A percentile compares a stretch with the other conserved stretches of the same genome.
These are phyloP conservation scores for Vitis labrusca DNA, from an alignment of 164 flowering plant genomes.

Conservation along the genomic window DNA sequence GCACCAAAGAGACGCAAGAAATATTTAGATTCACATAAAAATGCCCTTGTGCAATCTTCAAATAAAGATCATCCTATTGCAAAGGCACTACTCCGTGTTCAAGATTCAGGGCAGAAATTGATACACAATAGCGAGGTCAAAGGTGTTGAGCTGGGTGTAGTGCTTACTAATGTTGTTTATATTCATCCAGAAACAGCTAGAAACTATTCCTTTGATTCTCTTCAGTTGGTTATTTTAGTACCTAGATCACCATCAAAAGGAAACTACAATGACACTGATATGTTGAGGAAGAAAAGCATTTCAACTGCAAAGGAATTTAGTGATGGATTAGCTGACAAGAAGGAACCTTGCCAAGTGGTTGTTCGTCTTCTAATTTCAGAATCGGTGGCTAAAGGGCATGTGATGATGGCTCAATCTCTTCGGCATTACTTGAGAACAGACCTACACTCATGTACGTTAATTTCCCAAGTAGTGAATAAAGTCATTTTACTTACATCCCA, in stretches of 20 bases:
- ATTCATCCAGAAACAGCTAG: conserved; percentile 91
- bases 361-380: conserved; percentile 67
- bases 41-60: conserved; percentile 18
- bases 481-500: background rate
- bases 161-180: conserved; percentile 67
- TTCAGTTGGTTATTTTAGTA: conserved; percentile 55
- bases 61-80: conserved; percentile 20
- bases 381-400: conserved; percentile 75
- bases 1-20: conserved; percentile 84
- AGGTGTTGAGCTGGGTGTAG: conserved; percentile 60
- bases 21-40: conserved; percentile 21
- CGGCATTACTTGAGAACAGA: conserved; percentile 61
- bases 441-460: conserved; percentile 74
- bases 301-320: conserved; percentile 34
- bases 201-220: conserved; percentile 37
- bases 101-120: conserved; percentile 50
- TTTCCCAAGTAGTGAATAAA: background rate
- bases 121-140: conserved; percentile 39
- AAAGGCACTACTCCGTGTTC: conserved; percentile 76
- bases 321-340: conserved; percentile 34
- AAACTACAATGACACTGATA: conserved; percentile 30
- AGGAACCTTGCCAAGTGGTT: conserved; percentile 41
- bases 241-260: conserved; percentile 45
- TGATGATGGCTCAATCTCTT: conserved; percentile 76
- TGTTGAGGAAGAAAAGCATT: conserved; percentile 23